A percentile compares a stretch with the other conserved stretches of the same genome.
Evolutionary conservation across 176 grass and related monocot species (phyloP).

Genomic region (Pontederia crassipes): DNA sequence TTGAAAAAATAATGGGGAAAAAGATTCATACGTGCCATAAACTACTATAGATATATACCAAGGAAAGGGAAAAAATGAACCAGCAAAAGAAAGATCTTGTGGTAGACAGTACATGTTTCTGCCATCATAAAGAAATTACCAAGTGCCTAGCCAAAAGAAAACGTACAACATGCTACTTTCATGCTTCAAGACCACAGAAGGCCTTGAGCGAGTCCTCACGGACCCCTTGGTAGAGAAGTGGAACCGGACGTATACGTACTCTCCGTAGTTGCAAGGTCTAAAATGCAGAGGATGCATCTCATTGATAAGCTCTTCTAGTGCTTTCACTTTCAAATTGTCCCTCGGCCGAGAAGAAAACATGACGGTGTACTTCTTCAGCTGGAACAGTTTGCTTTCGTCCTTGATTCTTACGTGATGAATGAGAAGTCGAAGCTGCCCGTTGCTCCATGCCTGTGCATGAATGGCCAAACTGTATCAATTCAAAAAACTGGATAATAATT

Average conservation of each 20-base stretch:
- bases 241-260: slow-evolving; percentile 11
- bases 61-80: too few species aligned
- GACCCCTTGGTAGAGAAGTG: background rate
- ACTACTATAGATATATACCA: too few species aligned
- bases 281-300: slow-evolving; percentile 24
- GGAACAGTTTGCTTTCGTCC: background rate
- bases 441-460: slow-evolving; percentile 22
- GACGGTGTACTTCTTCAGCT: slow-evolving; percentile 8
- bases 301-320: slow-evolving; percentile 24
- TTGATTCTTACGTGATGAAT: slow-evolving; percentile 16
- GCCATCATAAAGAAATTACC: too few species aligned
- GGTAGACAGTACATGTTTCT: too few species aligned
- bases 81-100: too few species aligned
- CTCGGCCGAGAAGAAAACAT: slow-evolving; percentile 17
- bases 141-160: too few species aligned
- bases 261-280: background rate
- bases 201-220: background rate
- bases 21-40: too few species aligned
- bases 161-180: too few species aligned
- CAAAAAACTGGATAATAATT: too few species aligned
- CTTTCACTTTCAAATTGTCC: slow-evolving; percentile 18
- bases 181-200: slow-evolving; percentile 9
- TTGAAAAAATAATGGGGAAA: too few species aligned
- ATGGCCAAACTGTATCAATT: background rate
- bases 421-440: slow-evolving; percentile 19